These are phyloP conservation scores for Cyclospora cayetanensis DNA, from an alignment of 169 alveolate species.

Conservation along the genomic window DNA sequence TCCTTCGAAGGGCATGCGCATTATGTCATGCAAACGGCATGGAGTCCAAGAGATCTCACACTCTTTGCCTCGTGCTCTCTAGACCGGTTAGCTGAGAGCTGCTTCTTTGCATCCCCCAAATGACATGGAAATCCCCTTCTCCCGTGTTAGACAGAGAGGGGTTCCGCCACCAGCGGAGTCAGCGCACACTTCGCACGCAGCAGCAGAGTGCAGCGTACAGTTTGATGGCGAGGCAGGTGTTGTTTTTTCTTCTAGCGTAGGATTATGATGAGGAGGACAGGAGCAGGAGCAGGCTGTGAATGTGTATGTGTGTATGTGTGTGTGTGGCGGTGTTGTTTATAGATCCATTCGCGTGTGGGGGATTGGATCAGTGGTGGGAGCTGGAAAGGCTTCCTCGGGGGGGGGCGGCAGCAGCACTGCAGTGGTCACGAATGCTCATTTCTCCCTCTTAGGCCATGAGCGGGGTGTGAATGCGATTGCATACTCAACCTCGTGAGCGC, in stretches of 20 bases:
- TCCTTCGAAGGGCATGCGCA: constrained; percentile 97
- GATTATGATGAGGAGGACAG: too few relatives aligned
- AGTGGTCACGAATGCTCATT: constrained; percentile 91
- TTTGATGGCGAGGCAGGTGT: too few relatives aligned
- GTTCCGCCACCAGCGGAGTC: not conserved
- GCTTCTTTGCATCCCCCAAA: not conserved
- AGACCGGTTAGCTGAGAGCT: not conserved
- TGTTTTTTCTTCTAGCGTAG: too few relatives aligned
- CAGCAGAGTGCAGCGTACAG: too few relatives aligned
- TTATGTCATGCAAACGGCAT: constrained; percentile 97
- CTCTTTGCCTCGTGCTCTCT: constrained; percentile 90
- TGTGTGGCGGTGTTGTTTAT: not conserved
- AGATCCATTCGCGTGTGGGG: constrained; percentile 96
- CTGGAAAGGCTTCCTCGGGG: not conserved
- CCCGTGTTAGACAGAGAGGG: not conserved
- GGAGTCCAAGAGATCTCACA: constrained; percentile 97
- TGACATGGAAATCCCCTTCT: not conserved
- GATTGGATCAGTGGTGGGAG: constrained; percentile 74
- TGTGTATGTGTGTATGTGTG: too few relatives aligned
- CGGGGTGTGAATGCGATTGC: constrained; percentile 98
- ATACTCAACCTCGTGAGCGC: constrained; percentile 78
- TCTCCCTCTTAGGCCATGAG: constrained; percentile 97
- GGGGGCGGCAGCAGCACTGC: constrained; percentile 45
- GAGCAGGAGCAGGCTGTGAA: too few relatives aligned
- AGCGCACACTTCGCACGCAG: not conserved